A percentile compares a stretch with the other conserved stretches of the same genome.
Conservation (phyloP, 2,329 filamentous ascomycete genomes). For the Gnomoniopsis sp. region DNA sequence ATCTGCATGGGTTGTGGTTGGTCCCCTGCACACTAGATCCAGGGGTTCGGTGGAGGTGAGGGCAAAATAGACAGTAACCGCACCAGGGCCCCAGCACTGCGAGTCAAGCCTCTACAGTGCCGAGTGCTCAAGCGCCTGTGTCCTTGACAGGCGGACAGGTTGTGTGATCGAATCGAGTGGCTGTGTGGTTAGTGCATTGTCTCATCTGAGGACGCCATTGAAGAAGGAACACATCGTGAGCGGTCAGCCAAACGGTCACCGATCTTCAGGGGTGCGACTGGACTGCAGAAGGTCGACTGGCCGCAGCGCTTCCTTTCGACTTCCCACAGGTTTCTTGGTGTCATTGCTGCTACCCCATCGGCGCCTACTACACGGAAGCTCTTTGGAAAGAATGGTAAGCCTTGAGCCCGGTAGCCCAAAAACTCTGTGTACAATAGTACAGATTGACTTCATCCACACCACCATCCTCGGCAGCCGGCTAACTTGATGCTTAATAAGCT, state of each 20-base stretch:
- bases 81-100: constrained; percentile 9
- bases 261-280: background rate
- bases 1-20: constrained; percentile 21
- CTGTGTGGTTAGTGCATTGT: background rate
- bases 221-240: background rate
- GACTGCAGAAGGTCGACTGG: background rate
- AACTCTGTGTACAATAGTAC: no score
- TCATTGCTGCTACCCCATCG: background rate
- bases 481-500: no score
- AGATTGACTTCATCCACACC: no score
- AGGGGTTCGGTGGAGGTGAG: constrained; percentile 28
- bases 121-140: background rate
- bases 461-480: no score
- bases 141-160: background rate
- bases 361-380: background rate
- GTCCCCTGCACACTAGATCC: constrained; percentile 24
- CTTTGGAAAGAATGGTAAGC: background rate
- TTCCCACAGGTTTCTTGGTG: background rate
- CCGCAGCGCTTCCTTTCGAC: background rate
- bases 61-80: constrained; percentile 16
- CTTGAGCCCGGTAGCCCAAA: background rate
- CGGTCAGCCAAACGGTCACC: background rate
- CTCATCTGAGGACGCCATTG: background rate
- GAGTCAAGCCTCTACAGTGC: constrained; percentile 6
- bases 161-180: background rate